Evolutionary conservation across 1,284 basidiomycete species (phyloP).

Genomic region (Xanthoconium separans): DNA sequence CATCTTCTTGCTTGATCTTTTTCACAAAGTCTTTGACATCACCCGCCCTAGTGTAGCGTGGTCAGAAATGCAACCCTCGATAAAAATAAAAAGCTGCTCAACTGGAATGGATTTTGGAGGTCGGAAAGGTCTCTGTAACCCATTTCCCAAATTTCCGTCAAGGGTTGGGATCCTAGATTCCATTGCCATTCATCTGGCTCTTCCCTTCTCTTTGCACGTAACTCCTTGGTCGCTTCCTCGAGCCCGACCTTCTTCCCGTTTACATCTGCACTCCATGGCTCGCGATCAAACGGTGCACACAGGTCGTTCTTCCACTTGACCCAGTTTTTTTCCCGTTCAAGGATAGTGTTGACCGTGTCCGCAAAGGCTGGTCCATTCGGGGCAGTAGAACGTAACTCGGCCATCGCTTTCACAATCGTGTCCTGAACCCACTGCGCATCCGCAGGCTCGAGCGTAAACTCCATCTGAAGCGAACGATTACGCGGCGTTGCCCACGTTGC

Average conservation of each 20-base stretch:
- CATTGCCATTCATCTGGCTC: conserved; percentile 59
- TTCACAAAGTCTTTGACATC: conserved; percentile 71
- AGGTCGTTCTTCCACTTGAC: conserved; percentile 81
- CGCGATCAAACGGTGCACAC: conserved; percentile 74
- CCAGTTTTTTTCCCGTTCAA: conserved; percentile 85
- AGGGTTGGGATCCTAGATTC: conserved; percentile 58
- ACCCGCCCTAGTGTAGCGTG: conserved; percentile 48
- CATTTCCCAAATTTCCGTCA: conserved; percentile 80
- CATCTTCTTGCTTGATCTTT: conserved; percentile 66
- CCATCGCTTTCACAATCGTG: conserved; percentile 57
- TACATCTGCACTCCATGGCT: conserved; percentile 52
- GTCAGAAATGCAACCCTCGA: conserved; percentile 2
- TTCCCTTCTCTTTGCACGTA: conserved; percentile 52
- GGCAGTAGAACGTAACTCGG: conserved; percentile 71
- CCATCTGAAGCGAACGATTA: conserved; percentile 76
- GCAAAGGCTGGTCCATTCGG: conserved; percentile 74
- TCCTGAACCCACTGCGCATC: conserved; percentile 77
- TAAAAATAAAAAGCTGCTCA: conserved; percentile 28
- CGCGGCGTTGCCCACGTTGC: conserved; percentile 56
- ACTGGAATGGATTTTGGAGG: conserved; percentile 67
- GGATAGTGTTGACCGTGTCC: conserved; percentile 65
- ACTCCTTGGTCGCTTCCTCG: conserved; percentile 57
- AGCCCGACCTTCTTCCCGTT: conserved; percentile 51
- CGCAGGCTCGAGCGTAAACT: conserved; percentile 66
- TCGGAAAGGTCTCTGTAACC: conserved; percentile 65